phyloP scores from a whole-genome alignment of 1,139 yeast genomes.

The Scheffersomyces cryptocercus region DNA sequence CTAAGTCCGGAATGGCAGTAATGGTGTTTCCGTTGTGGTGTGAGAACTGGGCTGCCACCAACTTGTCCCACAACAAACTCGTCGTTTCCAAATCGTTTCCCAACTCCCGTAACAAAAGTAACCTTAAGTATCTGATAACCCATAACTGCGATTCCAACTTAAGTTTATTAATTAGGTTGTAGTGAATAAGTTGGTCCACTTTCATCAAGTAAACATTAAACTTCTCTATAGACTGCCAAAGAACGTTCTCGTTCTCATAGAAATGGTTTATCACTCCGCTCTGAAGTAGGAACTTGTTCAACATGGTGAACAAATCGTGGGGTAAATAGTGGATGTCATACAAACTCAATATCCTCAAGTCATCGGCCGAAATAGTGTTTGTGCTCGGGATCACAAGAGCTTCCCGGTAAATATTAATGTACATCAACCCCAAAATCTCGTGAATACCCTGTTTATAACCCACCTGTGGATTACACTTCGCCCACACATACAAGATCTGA shows the following conservation, averaged over 20 bases:
- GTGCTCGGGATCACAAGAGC: slow-evolving; percentile 35
- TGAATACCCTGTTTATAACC: slow-evolving; percentile 74
- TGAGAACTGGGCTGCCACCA: slow-evolving; percentile 34
- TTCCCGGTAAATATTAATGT: slow-evolving; percentile 49
- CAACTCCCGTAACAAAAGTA: slow-evolving; percentile 59
- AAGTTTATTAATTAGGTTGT: slow-evolving; percentile 46
- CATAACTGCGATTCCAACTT: slow-evolving; percentile 63
- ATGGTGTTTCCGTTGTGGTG: slow-evolving; percentile 15
- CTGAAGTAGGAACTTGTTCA: slow-evolving; percentile 42
- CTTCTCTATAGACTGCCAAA: slow-evolving; percentile 47
- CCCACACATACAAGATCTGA: slow-evolving; percentile 55
- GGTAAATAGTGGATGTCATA: slow-evolving; percentile 39
- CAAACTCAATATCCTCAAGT: slow-evolving; percentile 35
- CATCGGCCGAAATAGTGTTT: slow-evolving; percentile 35
- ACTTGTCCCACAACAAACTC: slow-evolving; percentile 57
- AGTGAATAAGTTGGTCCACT: slow-evolving; percentile 48
- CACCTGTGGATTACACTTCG: slow-evolving; percentile 50
- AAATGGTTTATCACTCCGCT: slow-evolving; percentile 39
- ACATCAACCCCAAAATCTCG: slow-evolving; percentile 64
- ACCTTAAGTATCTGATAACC: slow-evolving; percentile 65
- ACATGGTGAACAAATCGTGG: slow-evolving; percentile 50
- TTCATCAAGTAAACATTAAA: slow-evolving; percentile 50
- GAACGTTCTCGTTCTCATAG: slow-evolving; percentile 42
- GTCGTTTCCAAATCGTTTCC: slow-evolving; percentile 47
- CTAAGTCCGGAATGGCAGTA: slow-evolving; percentile 34